Percentiles rank a stretch among this genome's conserved stretches.
Conservation (phyloP, 306 rosid species). For the Medicago lupulina region DNA sequence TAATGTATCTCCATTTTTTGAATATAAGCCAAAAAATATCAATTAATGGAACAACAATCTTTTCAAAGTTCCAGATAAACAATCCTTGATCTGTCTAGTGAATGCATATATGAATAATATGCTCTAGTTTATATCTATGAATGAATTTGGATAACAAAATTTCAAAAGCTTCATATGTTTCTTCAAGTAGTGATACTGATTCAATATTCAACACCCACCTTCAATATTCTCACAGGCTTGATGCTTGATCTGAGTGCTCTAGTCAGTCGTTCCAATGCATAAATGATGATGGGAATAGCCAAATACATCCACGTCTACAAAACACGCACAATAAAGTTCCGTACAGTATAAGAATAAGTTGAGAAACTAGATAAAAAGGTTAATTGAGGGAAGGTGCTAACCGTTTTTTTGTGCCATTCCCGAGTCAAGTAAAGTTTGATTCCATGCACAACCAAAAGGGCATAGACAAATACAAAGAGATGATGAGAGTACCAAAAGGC, state of each 20-base stretch:
- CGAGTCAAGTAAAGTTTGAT: slow-evolving; percentile 56
- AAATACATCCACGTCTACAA: slow-evolving; percentile 65
- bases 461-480: slow-evolving; percentile 67
- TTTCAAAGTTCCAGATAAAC: neutral
- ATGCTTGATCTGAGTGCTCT: slow-evolving; percentile 61
- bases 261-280: slow-evolving; percentile 50
- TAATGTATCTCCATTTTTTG: neutral
- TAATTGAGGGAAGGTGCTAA: slow-evolving; percentile 43
- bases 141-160: neutral
- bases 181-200: neutral
- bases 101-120: neutral
- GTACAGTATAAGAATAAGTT: neutral
- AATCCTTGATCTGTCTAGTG: neutral
- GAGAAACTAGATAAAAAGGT: slow-evolving; percentile 1
- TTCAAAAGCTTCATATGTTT: neutral
- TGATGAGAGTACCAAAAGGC: slow-evolving; percentile 83
- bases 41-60: neutral
- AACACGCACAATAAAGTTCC: slow-evolving; percentile 27
- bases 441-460: slow-evolving; percentile 64
- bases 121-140: neutral
- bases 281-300: slow-evolving; percentile 54
- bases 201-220: slow-evolving; percentile 42
- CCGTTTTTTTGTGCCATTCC: slow-evolving; percentile 75
- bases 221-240: slow-evolving; percentile 53
- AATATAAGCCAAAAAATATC: slow-evolving; percentile 13